These are phyloP conservation scores for Quercus engelmannii DNA, from an alignment of 306 rosid species.

Conservation along the genomic window DNA sequence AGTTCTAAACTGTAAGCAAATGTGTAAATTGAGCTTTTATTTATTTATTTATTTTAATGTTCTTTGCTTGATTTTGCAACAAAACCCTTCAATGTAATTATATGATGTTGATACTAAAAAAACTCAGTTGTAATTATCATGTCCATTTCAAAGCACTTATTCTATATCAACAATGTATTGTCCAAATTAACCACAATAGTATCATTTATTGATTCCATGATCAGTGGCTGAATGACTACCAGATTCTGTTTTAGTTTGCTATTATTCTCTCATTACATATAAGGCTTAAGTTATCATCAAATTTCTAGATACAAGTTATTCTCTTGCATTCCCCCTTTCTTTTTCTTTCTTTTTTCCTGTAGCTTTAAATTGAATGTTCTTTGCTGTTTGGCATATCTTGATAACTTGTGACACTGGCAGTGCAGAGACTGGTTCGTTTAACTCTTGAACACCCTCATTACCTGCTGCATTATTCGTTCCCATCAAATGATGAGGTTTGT, in stretches of 20 bases:
- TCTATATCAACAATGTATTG: neutral
- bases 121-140: neutral
- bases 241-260: neutral
- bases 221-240: neutral
- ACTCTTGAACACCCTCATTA: conserved; percentile 76
- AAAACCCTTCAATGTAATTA: neutral
- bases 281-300: neutral
- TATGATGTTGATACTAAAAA: neutral
- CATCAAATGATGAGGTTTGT: conserved; percentile 59
- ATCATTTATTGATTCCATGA: neutral
- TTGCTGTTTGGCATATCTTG: conserved; percentile 13
- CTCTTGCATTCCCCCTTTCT: conserved; percentile 3
- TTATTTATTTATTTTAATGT: neutral
- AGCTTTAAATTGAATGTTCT: neutral
- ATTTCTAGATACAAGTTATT: neutral
- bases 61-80: neutral
- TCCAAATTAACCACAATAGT: neutral
- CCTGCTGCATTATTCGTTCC: conserved; percentile 56
- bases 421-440: conserved; percentile 67
- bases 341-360: neutral
- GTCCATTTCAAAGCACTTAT: neutral
- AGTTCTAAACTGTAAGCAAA: conserved; percentile 1
- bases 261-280: neutral
- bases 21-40: neutral
- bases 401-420: conserved; percentile 38